These are phyloP conservation scores for Coleophoma crateriformis DNA, from an alignment of 2,329 filamentous ascomycete genomes.

Conservation along the genomic window DNA sequence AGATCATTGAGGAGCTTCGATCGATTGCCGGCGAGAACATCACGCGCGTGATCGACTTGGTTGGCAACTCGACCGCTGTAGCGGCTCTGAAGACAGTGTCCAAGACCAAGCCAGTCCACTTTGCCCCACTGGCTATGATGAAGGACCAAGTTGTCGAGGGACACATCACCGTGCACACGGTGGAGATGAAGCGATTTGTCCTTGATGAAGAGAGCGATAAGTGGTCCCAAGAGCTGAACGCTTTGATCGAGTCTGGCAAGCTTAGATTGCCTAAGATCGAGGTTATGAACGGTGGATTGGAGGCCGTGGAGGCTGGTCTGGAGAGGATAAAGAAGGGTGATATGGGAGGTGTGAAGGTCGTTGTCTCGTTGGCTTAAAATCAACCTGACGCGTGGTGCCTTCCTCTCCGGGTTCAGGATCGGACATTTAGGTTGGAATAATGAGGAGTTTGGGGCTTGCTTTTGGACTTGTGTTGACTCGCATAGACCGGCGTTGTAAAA, in stretches of 20 bases:
- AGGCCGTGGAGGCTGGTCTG: constrained; percentile 24
- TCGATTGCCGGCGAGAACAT: constrained; percentile 19
- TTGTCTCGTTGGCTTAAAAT: constrained; percentile 17
- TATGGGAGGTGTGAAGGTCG: constrained; percentile 28
- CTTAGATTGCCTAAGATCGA: constrained; percentile 26
- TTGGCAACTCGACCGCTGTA: constrained; percentile 29
- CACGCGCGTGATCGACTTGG: constrained; percentile 31
- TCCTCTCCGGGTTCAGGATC: background rate
- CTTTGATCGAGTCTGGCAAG: constrained; percentile 21
- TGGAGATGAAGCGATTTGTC: constrained; percentile 35
- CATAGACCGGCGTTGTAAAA: constrained; percentile 1
- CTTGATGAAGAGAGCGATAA: constrained; percentile 22
- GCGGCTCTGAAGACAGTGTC: constrained; percentile 25
- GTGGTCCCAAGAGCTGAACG: constrained; percentile 27
- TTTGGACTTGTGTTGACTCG: background rate
- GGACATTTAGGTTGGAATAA: background rate
- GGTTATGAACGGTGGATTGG: constrained; percentile 28
- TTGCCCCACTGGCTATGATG: constrained; percentile 32
- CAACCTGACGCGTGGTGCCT: background rate
- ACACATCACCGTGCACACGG: constrained; percentile 27
- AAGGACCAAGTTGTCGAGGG: constrained; percentile 20
- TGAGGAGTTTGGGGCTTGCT: background rate
- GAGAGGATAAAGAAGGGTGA: constrained; percentile 28
- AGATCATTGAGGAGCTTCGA: constrained; percentile 28
- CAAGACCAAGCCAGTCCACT: constrained; percentile 15